These are phyloP conservation scores for Mycena floridula DNA, from an alignment of 768 basidiomycete species.

Conservation along the genomic window DNA sequence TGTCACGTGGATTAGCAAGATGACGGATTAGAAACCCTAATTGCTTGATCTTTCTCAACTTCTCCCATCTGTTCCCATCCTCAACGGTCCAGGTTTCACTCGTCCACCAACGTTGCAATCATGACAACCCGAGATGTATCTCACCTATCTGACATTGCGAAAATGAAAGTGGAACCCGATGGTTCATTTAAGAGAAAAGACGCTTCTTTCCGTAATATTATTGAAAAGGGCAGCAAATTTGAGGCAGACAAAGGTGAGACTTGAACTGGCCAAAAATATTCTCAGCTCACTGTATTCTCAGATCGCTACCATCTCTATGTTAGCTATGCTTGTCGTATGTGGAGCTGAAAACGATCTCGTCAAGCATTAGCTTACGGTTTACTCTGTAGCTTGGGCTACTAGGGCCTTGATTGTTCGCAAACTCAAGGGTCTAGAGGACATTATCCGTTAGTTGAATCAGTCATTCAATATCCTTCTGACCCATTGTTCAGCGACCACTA, in stretches of 20 bases:
- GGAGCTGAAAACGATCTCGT: not conserved
- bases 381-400: slow-evolving; percentile 79
- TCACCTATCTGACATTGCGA: slow-evolving; percentile 43
- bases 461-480: not conserved
- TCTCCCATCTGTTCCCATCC: too few species aligned
- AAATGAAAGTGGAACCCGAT: slow-evolving; percentile 39
- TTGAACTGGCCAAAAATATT: not conserved
- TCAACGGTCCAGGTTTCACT: too few species aligned
- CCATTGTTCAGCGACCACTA: slow-evolving; percentile 52
- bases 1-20: too few species aligned
- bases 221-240: slow-evolving; percentile 55
- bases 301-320: slow-evolving; percentile 92
- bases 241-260: slow-evolving; percentile 69
- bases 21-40: too few species aligned
- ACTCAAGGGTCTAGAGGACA: slow-evolving; percentile 85
- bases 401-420: slow-evolving; percentile 83
- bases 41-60: too few species aligned
- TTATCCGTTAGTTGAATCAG: slow-evolving; percentile 55
- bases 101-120: too few species aligned
- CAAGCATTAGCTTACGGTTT: not conserved
- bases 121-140: slow-evolving; percentile 20
- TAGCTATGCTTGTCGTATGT: slow-evolving; percentile 77
- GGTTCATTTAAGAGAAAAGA: slow-evolving; percentile 50
- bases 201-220: slow-evolving; percentile 47
- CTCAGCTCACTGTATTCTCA: slow-evolving; percentile 17